Percentiles rank a stretch among this genome's conserved stretches.
Evolutionary conservation across 108 stramenopile species (phyloP).

Genomic region (Conticribra weissflogii): DNA sequence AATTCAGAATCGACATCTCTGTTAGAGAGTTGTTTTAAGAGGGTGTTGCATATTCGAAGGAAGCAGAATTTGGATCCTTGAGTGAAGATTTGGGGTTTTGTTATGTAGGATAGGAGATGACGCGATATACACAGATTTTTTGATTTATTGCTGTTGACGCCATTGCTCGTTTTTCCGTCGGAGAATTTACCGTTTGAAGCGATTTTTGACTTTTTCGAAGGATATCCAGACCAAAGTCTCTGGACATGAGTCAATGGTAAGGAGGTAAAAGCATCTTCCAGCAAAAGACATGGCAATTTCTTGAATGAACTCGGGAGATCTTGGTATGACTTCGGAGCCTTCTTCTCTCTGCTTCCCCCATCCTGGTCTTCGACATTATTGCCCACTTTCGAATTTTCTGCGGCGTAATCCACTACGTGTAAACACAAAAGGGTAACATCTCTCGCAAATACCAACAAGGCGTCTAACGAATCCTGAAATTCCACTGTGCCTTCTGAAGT

Average conservation of each 20-base stretch:
- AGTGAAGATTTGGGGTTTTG: constrained; percentile 25
- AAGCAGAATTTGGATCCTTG: constrained; percentile 48
- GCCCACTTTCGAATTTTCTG: no score
- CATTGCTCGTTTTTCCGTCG: no score
- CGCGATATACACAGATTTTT: neutral
- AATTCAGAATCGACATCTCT: constrained; percentile 47
- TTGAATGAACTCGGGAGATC: constrained; percentile 9
- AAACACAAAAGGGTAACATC: constrained; percentile 33
- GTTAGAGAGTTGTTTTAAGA: constrained; percentile 46
- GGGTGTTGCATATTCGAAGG: constrained; percentile 64
- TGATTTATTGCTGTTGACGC: neutral
- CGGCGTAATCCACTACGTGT: constrained; percentile 19
- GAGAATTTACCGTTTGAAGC: neutral
- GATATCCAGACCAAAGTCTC: constrained; percentile 50
- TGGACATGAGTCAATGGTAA: constrained; percentile 38
- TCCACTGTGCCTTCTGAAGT: neutral
- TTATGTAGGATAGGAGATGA: constrained; percentile 8
- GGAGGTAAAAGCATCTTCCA: constrained; percentile 69
- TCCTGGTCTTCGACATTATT: no score
- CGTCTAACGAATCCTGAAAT: neutral
- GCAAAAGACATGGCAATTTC: constrained; percentile 62
- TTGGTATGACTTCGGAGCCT: neutral
- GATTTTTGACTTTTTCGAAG: neutral
- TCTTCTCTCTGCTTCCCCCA: neutral
- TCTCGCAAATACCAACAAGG: constrained; percentile 22